Evolutionary conservation across 805 yeast genomes (phyloP), one percentile per base, ranked within the genome.

Genomic region (Myxozyma monticola): DNA sequence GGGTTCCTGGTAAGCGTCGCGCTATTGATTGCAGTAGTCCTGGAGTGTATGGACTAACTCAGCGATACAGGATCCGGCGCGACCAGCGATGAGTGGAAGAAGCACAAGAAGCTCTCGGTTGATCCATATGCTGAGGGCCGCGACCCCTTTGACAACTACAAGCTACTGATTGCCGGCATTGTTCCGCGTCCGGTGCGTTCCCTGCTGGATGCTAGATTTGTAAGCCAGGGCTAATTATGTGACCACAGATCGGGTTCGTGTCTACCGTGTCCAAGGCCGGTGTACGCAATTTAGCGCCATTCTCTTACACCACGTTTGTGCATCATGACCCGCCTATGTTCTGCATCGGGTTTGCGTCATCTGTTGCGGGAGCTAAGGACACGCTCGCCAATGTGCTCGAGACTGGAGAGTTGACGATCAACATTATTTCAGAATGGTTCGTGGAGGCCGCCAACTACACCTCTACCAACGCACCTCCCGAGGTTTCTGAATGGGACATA

Each of bases 131-230:
- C 52, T 1, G 70, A 66, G 34, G 70, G 67, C 21, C 67, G 82
- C 49, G 57, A 54, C 6, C 68, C 75, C 5, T 62, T 64, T 3
- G 71, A 69, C 41, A 79, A 80, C 65, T 82, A 81, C 66, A 72
- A 70, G 51, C 64, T 77, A 26, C 66, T 82, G 25, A 71, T 72
- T n/a, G 69, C 79, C 10, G 83, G 78, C 1, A 60, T 82, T 15
- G 69, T 73, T 1, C 87, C 87, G 1, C 71, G 87, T 49, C 85
- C 85, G 6, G n/a, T n/a, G n/a, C n/a, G n/a, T n/a, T n/a, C n/a
- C n/a, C n/a, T n/a, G n/a, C n/a, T n/a, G n/a, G n/a, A n/a, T n/a
- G n/a, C n/a, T n/a, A n/a, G n/a, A n/a, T n/a, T n/a, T n/a, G n/a
- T n/a, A n/a, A n/a, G n/a, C n/a, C n/a, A n/a, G n/a, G n/a, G n/a